Conservation (phyloP, 2,329 filamentous ascomycete genomes). For the Aspergillus quadrilineatus region DNA sequence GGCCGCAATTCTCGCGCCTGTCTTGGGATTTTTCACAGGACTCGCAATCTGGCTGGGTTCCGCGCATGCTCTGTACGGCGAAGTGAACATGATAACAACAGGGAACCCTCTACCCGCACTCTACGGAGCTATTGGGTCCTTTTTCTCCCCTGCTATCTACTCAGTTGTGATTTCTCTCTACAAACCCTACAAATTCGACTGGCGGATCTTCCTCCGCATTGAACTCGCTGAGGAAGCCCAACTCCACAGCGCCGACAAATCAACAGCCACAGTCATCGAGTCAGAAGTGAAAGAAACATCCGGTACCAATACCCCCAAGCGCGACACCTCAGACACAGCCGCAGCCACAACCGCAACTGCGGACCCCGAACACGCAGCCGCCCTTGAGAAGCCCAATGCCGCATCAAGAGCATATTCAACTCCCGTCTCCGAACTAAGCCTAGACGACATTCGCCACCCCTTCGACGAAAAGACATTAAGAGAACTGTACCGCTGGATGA, state of each 20-base stretch:
- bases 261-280: neutral
- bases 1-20: conserved; percentile 41
- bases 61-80: conserved; percentile 41
- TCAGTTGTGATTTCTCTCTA: conserved; percentile 48
- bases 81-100: conserved; percentile 44
- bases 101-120: conserved; percentile 43
- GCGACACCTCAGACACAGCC: neutral
- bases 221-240: conserved; percentile 46
- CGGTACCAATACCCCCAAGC: conserved; percentile 3
- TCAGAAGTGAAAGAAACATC: neutral
- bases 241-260: conserved; percentile 18
- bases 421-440: conserved; percentile 16
- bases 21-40: conserved; percentile 45
- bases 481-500: conserved; percentile 39
- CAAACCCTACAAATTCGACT: conserved; percentile 43
- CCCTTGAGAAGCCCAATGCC: conserved; percentile 1
- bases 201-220: conserved; percentile 49
- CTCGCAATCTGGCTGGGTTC: conserved; percentile 48
- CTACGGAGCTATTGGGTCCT: conserved; percentile 45
- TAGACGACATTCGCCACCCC: conserved; percentile 48
- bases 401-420: neutral
- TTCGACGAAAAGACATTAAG: conserved; percentile 39
- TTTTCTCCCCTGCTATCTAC: conserved; percentile 49
- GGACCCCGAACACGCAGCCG: conserved; percentile 1
- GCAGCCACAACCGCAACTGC: neutral